A percentile compares a stretch with the other conserved stretches of the same genome.
Evolutionary conservation across 148 eudicot species (phyloP).

Genomic region (Mesembryanthemum crystallinum): DNA sequence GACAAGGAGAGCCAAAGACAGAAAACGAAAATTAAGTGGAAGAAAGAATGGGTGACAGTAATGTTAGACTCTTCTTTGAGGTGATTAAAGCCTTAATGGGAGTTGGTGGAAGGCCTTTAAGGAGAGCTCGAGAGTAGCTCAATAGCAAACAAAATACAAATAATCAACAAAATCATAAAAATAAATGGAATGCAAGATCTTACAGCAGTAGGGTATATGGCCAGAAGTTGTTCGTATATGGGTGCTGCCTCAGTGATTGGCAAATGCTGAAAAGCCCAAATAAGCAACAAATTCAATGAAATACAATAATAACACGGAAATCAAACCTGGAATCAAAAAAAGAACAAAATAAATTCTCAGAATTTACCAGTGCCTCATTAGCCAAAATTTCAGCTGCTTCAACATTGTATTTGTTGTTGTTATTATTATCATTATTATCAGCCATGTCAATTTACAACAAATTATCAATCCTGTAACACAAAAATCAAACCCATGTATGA

Average conservation of each 20-base stretch:
- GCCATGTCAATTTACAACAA: conserved; percentile 19
- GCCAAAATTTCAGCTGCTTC: conserved; percentile 91
- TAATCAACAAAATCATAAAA: not conserved
- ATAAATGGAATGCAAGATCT: conserved; percentile 23
- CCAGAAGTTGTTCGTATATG: conserved; percentile 78
- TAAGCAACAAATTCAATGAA: not conserved
- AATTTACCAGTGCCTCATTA: conserved; percentile 68
- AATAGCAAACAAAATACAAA: not conserved
- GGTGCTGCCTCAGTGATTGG: conserved; percentile 74
- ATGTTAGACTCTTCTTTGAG: too few species aligned
- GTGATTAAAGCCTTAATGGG: too few species aligned
- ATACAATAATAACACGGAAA: conserved; percentile 5
- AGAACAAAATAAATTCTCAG: not conserved
- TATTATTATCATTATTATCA: conserved; percentile 1
- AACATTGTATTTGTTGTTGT: conserved; percentile 50
- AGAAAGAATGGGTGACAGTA: too few species aligned
- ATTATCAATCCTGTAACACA: conserved; percentile 14
- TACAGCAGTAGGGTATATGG: conserved; percentile 90
- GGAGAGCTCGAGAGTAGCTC: too few species aligned
- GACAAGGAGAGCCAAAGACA: too few species aligned
- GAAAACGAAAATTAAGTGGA: too few species aligned
- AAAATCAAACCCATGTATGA: not conserved
- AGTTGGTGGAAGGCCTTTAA: too few species aligned
- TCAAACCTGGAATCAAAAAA: not conserved
- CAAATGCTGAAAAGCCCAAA: conserved; percentile 47